A percentile compares a stretch with the other conserved stretches of the same genome.
phyloP scores from a whole-genome alignment of 2,329 filamentous ascomycete species.

The Paramyrothecium roridum region DNA sequence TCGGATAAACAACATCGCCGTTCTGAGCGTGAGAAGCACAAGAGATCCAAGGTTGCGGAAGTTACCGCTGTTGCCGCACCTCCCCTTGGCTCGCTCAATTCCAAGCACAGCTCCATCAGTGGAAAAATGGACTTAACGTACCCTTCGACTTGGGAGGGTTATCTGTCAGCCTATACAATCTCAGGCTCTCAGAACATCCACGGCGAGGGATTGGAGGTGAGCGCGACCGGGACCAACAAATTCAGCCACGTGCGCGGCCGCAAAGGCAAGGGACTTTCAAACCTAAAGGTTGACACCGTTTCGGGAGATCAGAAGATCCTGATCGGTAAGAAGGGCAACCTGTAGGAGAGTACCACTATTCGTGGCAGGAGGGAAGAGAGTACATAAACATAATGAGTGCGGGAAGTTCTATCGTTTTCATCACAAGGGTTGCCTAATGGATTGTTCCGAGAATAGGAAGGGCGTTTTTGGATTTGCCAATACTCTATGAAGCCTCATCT shows the following conservation, averaged over 20 bases:
- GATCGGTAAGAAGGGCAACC: slow-evolving; percentile 14
- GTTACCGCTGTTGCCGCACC: slow-evolving; percentile 5
- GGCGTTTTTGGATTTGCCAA: no score
- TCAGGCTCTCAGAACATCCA: slow-evolving; percentile 34
- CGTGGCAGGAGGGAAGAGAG: not conserved
- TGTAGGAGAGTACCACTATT: not conserved
- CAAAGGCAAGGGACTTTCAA: slow-evolving; percentile 38
- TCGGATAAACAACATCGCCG: not conserved
- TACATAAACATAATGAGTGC: no score
- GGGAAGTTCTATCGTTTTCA: no score
- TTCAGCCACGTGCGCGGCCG: slow-evolving; percentile 26
- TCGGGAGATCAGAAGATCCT: slow-evolving; percentile 23
- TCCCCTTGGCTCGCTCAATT: slow-evolving; percentile 31
- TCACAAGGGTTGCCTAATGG: no score
- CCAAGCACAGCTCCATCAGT: slow-evolving; percentile 41
- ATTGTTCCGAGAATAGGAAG: no score
- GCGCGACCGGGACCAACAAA: slow-evolving; percentile 26
- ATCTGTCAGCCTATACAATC: slow-evolving; percentile 33
- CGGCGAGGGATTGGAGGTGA: slow-evolving; percentile 41
- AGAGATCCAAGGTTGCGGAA: not conserved
- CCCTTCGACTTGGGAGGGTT: slow-evolving; percentile 48
- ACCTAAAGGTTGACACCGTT: slow-evolving; percentile 24
- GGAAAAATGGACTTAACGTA: slow-evolving; percentile 40
- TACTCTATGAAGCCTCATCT: no score
- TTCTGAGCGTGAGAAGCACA: not conserved